These are phyloP conservation scores for Thyridium curvatum DNA, from an alignment of 2,329 filamentous ascomycete species.

Conservation along the genomic window DNA sequence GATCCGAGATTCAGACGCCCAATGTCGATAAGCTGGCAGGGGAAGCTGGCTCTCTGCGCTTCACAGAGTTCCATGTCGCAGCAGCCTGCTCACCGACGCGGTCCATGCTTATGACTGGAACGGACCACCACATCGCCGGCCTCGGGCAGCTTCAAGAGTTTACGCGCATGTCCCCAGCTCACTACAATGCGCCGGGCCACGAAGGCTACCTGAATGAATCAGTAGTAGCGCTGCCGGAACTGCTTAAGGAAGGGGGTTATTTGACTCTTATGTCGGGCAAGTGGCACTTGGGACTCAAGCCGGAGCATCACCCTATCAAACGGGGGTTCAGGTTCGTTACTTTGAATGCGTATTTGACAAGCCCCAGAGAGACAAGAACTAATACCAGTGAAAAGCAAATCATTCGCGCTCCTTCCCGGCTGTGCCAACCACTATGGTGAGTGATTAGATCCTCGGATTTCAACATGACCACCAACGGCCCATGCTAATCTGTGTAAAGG, in stretches of 20 bases:
- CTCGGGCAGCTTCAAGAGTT: constrained; percentile 51
- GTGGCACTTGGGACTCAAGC: constrained; percentile 51
- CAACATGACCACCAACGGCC: too few species aligned
- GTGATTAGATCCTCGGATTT: too few species aligned
- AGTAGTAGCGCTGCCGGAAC: constrained; percentile 50
- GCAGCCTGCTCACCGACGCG: constrained; percentile 58
- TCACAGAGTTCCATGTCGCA: constrained; percentile 59
- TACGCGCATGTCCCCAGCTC: constrained; percentile 13
- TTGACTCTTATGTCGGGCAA: constrained; percentile 55
- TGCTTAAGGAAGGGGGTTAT: constrained; percentile 52
- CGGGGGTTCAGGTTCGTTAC: constrained; percentile 48
- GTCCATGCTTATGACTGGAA: constrained; percentile 61
- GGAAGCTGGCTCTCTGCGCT: constrained; percentile 38
- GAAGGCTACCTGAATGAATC: constrained; percentile 57
- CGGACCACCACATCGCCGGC: constrained; percentile 52
- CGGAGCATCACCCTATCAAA: constrained; percentile 36
- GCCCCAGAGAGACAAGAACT: too few species aligned
- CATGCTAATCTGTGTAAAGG: constrained; percentile 17
- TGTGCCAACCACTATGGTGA: constrained; percentile 44
- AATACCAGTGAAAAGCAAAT: constrained; percentile 19
- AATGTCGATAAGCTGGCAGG: constrained; percentile 8
- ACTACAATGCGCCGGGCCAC: constrained; percentile 44
- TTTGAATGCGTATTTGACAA: too few species aligned
- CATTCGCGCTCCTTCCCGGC: constrained; percentile 53
- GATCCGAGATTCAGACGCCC: background rate